Evolutionary conservation across 805 yeast genomes (phyloP), one percentile per base, ranked within the genome.

Genomic region (Citeromyces nyonsensis): DNA sequence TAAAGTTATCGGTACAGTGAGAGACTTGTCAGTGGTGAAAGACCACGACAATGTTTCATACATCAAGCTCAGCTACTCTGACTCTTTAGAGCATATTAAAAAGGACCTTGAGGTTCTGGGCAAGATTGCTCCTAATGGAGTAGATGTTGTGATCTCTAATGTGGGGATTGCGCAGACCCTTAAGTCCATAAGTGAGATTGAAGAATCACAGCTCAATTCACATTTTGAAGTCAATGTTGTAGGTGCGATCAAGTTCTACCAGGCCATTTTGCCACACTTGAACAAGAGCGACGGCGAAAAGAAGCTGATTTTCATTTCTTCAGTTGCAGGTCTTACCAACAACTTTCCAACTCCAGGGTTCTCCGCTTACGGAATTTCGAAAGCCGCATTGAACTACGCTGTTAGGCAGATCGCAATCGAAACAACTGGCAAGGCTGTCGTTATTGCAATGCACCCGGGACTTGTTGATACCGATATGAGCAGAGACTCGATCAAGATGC

Each of bases 381-480:
- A 59, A 40, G 56, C 61, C 8, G 63, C 57, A 1, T 37, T 57
- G 36, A 56, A 58, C 44, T 51, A 43, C 40, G 36, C 49, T 10
- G 42, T 42, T 9, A 45, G 38, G 27, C 45, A 47, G 13, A 25
- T 58, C 26, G 38, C 51, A 26, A 10, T 14, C 24, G 60, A 57
- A 33, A 36, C 34, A 10, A 26, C 29, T 1, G 52, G 53, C 13
- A 45, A 41, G 2, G 47, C 47, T 43, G 48, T 42, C 8, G 44
- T 52, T 27, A 38, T 55, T 14, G 39, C 57, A 9, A 10, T 57
- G 10, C 58, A 56, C 33, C 68, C 68, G 1, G 66, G 66, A 26
- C 25, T 47, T 8, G 63, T 61, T 10, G n/a, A 33, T n/a, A 54
- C 57, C 25, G 63, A 59, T 31, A 48, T 51, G 53, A 51, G 47